A percentile compares a stretch with the other conserved stretches of the same genome.
Evolutionary conservation across 768 basidiomycete species (phyloP).

Genomic region (Psilocybe cubensis): DNA sequence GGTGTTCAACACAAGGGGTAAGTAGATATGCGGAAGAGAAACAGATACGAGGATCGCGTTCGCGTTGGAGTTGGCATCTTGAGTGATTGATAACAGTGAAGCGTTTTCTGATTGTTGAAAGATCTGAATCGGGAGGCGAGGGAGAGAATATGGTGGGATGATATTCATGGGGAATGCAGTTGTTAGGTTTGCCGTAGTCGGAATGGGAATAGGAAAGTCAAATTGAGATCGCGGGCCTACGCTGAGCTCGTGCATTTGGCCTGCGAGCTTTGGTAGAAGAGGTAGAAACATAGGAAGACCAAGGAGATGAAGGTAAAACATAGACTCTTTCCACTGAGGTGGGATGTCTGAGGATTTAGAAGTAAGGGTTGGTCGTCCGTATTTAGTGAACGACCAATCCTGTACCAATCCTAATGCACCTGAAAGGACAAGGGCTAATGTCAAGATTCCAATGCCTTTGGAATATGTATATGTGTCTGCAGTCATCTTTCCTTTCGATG

Average conservation of each 20-base stretch:
- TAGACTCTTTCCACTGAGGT: constrained; percentile 79
- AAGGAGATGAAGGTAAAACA: constrained; percentile 91
- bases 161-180: constrained; percentile 33
- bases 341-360: constrained; percentile 13
- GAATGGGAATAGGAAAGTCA: constrained; percentile 27
- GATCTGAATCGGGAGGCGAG: constrained; percentile 23
- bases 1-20: constrained; percentile 76
- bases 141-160: constrained; percentile 34
- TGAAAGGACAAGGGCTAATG: constrained; percentile 76
- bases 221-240: constrained; percentile 38
- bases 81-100: constrained; percentile 31
- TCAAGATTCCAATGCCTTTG: constrained; percentile 74
- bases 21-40: constrained; percentile 60
- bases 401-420: constrained; percentile 85
- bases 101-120: constrained; percentile 19
- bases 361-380: constrained; percentile 31
- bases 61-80: neutral
- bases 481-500: constrained; percentile 23
- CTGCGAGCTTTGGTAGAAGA: constrained; percentile 52
- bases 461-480: constrained; percentile 50
- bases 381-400: constrained; percentile 73
- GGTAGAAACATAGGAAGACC: constrained; percentile 78
- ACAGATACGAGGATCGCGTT: constrained; percentile 29
- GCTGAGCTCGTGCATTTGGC: constrained; percentile 49
- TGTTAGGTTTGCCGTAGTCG: constrained; percentile 20